A percentile compares a stretch with the other conserved stretches of the same genome.
These are phyloP conservation scores for Aristolochia fimbriata DNA, from an alignment of 164 flowering plant genomes.

Conservation along the genomic window DNA sequence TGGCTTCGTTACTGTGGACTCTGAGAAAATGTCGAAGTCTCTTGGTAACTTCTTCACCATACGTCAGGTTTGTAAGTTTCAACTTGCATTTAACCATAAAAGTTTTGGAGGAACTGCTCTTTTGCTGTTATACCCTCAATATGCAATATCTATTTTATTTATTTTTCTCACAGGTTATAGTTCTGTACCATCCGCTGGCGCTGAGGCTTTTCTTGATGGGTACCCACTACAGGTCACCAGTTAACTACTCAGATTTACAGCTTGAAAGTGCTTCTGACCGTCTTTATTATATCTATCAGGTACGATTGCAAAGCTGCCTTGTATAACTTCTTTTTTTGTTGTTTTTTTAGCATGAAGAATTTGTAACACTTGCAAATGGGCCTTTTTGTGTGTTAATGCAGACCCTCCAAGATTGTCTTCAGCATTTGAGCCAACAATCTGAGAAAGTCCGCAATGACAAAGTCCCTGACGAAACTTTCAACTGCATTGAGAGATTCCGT, in stretches of 20 bases:
- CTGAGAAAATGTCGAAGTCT: slow-evolving; percentile 96
- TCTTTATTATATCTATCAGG: slow-evolving; percentile 89
- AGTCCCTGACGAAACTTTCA: slow-evolving; percentile 34
- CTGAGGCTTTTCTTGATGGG: slow-evolving; percentile 82
- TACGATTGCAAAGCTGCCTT: slow-evolving; percentile 11
- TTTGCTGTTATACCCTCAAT: no score
- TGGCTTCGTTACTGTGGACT: slow-evolving; percentile 87
- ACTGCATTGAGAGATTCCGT: slow-evolving; percentile 42
- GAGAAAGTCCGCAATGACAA: slow-evolving; percentile 22
- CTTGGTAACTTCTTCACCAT: slow-evolving; percentile 96
- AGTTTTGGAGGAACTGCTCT: no score
- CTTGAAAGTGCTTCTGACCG: slow-evolving; percentile 96
- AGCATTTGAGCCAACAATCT: slow-evolving; percentile 29
- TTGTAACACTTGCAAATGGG: neutral
- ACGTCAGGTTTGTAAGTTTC: slow-evolving; percentile 50
- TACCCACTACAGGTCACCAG: slow-evolving; percentile 85
- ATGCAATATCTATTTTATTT: neutral
- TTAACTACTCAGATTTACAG: slow-evolving; percentile 66
- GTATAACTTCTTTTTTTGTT: neutral
- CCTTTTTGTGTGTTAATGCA: slow-evolving; percentile 24
- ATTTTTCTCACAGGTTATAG: slow-evolving; percentile 50
- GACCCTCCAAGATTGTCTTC: slow-evolving; percentile 73
- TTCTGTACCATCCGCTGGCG: slow-evolving; percentile 87
- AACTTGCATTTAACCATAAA: neutral
- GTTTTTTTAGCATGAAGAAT: no score